Percentiles rank a stretch among this genome's conserved stretches.
Conservation (phyloP, 2,329 filamentous ascomycete species). For the Eutypa lata region DNA sequence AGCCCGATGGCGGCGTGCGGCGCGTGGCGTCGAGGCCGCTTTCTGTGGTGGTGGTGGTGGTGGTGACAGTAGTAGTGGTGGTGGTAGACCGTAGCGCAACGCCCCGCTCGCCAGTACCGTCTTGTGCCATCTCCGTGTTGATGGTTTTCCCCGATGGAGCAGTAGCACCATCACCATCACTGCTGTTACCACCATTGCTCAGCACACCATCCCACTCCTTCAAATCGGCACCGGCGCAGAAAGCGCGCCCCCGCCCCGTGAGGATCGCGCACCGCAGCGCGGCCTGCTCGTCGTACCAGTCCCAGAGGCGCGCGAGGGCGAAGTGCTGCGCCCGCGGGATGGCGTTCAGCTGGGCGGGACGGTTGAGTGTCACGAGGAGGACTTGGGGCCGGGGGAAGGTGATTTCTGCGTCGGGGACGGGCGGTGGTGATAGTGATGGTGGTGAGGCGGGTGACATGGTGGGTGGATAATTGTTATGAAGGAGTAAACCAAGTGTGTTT, state of each 20-base stretch:
- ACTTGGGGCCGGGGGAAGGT: conserved; percentile 52
- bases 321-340: conserved; percentile 48
- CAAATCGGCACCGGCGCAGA: conserved; percentile 67
- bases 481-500: too few species aligned
- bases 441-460: conserved; percentile 11
- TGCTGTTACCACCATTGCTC: conserved; percentile 7
- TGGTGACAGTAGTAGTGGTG: not conserved
- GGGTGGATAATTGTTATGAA: not conserved
- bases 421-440: conserved; percentile 23
- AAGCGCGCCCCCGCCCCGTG: conserved; percentile 61
- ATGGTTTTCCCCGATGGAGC: not conserved
- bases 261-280: conserved; percentile 59
- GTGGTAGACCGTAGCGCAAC: not conserved
- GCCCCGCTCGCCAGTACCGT: not conserved
- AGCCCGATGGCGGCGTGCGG: conserved; percentile 46
- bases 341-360: conserved; percentile 53
- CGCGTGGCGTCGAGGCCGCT: conserved; percentile 14
- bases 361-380: conserved; percentile 59
- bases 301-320: conserved; percentile 47
- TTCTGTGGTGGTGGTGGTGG: conserved; percentile 7
- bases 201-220: conserved; percentile 59
- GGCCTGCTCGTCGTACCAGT: conserved; percentile 63
- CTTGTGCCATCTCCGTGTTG: not conserved
- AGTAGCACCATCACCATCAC: not conserved
- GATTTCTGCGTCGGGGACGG: conserved; percentile 40